Percentiles rank a stretch among this genome's conserved stretches.
Conservation (phyloP, 768 basidiomycete genomes). For the Fistulinella prunicolor region DNA sequence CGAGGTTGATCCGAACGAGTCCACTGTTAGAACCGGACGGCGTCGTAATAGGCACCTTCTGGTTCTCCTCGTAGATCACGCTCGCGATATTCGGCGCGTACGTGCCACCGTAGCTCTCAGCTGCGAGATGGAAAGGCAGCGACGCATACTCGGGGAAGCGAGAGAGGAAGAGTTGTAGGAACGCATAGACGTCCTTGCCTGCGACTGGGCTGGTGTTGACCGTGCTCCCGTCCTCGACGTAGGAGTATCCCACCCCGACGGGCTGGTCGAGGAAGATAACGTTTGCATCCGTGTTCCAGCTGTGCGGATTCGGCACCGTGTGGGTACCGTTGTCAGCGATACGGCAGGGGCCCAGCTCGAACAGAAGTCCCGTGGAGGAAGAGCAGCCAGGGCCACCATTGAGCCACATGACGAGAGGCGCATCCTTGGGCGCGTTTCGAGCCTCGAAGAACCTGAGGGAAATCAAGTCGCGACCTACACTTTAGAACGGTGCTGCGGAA, state of each 20-base stretch:
- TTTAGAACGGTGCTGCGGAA: not conserved
- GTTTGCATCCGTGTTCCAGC: slow-evolving; percentile 79
- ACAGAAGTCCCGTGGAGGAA: slow-evolving; percentile 80
- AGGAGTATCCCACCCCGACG: slow-evolving; percentile 88
- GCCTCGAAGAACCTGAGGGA: slow-evolving; percentile 85
- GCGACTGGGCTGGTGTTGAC: slow-evolving; percentile 83
- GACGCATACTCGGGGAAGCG: slow-evolving; percentile 71
- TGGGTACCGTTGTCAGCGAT: slow-evolving; percentile 67
- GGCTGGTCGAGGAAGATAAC: slow-evolving; percentile 69
- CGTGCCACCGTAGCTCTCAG: slow-evolving; percentile 76
- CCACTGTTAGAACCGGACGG: slow-evolving; percentile 37
- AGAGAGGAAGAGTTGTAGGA: slow-evolving; percentile 76
- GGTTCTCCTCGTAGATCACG: slow-evolving; percentile 77
- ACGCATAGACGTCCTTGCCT: slow-evolving; percentile 86
- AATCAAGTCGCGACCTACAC: not conserved
- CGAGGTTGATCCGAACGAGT: slow-evolving; percentile 73
- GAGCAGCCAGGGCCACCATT: slow-evolving; percentile 77
- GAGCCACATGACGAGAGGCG: slow-evolving; percentile 89
- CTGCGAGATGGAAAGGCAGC: slow-evolving; percentile 73
- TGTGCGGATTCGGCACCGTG: slow-evolving; percentile 70
- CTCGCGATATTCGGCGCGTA: slow-evolving; percentile 87
- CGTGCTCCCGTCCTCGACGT: slow-evolving; percentile 67
- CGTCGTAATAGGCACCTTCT: slow-evolving; percentile 46
- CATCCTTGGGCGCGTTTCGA: slow-evolving; percentile 64
- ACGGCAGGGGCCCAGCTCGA: slow-evolving; percentile 89